Conservation (phyloP, 352 stramenopile genomes). For the Phytophthora litchii region DNA sequence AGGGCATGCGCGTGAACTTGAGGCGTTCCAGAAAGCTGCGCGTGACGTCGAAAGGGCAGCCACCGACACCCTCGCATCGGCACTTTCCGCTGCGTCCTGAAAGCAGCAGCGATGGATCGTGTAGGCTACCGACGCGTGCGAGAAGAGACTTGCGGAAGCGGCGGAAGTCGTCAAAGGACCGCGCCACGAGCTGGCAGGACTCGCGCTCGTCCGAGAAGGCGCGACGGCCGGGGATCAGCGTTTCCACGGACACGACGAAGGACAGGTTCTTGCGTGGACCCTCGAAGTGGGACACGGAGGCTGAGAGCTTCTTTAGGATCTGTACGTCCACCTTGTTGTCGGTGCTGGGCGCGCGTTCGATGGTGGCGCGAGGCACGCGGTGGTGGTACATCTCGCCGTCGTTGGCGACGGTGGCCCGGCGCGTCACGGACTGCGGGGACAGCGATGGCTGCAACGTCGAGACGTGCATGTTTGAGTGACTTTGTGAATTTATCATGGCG, state of each 20-base stretch:
- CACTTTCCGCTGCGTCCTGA: constrained; percentile 54
- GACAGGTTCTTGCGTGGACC: constrained; percentile 75
- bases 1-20: constrained; percentile 78
- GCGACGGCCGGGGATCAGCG: constrained; percentile 59
- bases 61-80: constrained; percentile 54
- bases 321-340: constrained; percentile 65
- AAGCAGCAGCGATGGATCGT: constrained; percentile 44
- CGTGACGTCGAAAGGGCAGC: constrained; percentile 76
- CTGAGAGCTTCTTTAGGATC: constrained; percentile 83
- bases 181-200: constrained; percentile 71
- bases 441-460: constrained; percentile 46
- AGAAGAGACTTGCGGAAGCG: constrained; percentile 80
- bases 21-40: constrained; percentile 75
- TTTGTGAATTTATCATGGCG: constrained; percentile 36
- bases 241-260: constrained; percentile 82
- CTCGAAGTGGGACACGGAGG: constrained; percentile 72
- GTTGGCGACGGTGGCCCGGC: constrained; percentile 45
- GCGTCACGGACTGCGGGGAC: constrained; percentile 47
- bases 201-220: constrained; percentile 67
- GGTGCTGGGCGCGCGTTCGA: constrained; percentile 41
- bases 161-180: constrained; percentile 81
- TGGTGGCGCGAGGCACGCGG: constrained; percentile 33
- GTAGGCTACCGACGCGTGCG: constrained; percentile 54
- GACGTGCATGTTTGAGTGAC: constrained; percentile 42
- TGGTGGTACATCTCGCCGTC: constrained; percentile 35